Base-by-base conservation (phyloP, 805 yeast genomes). In the Candida taoyuanica region DNA sequence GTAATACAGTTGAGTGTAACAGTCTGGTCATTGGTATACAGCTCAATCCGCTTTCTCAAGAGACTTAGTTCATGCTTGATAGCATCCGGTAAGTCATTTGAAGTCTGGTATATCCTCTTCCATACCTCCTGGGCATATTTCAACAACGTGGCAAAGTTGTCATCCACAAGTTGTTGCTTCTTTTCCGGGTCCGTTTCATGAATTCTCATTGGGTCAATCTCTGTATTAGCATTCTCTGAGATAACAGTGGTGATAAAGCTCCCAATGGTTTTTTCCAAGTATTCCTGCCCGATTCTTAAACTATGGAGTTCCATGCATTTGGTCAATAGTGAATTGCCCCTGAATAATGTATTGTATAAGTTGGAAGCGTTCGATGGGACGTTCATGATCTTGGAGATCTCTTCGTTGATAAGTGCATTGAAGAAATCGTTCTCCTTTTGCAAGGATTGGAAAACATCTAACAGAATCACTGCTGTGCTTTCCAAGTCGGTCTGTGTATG, bases 261-360 rank as follows among this genome's bases (percentile, higher is more conserved):
- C 0, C 93, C 88, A 38, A 91, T 70, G 4, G 85, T 76, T 47
- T 73, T 73, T 40, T 81, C 83, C 24, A 93, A 57, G 53, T 85
- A 86, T 43, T 81, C 88, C 43, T 76, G 81, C 1, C 98, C 98
- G 15, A 82, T 68, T 51, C 91, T 65, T 29, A 81, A 69, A 55
- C 84, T 80, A 54, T 78, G 87, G 42, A 74, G 70, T 52, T 91
- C 98, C 38, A 89, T 58, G 0, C 95, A 71, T 55, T 85, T 85
- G 0, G 96, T 81, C 43, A 93, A 68, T 5, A 91, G 69, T 1
- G 95, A 79, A 40, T 86, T 84, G 0, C 96, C 96, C 49, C 98
- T 70, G 53, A 91, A 91, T 13, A 86, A 56, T 0, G 85, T 72
- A 46, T 75, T 80, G 46, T 74, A 71, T 4, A 77, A 59, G 46